A percentile compares a stretch with the other conserved stretches of the same genome.
phyloP scores from a whole-genome alignment of 768 basidiomycete genomes.

The Crepidotus variabilis region DNA sequence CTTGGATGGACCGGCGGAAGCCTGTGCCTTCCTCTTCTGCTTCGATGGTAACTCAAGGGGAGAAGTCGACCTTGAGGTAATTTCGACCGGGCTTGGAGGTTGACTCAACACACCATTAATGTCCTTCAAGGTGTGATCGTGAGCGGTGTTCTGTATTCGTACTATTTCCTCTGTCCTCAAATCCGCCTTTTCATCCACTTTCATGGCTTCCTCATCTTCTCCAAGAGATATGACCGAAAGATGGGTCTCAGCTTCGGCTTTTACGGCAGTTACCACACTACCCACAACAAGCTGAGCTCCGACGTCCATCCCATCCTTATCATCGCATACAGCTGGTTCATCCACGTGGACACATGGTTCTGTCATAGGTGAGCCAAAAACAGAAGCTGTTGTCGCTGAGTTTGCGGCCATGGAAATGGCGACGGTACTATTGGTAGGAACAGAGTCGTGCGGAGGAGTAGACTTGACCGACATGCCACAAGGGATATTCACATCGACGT shows the following conservation, averaged over 20 bases:
- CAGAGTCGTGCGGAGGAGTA: not conserved
- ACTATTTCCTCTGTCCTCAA: not conserved
- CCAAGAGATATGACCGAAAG: not conserved
- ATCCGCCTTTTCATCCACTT: not conserved
- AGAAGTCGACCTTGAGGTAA: not conserved
- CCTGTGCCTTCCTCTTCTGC: conserved; percentile 23
- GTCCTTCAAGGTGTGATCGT: not conserved
- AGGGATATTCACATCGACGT: not conserved
- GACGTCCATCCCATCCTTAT: not conserved
- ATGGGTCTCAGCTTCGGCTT: not conserved
- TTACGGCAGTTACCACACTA: not conserved
- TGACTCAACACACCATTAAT: not conserved
- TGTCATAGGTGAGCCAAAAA: not conserved
- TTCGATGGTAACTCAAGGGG: conserved; percentile 10
- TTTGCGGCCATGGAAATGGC: not conserved
- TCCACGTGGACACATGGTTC: not conserved
- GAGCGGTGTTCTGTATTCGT: no score
- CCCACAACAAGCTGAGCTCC: not conserved
- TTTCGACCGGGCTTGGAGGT: not conserved
- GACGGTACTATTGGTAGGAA: not conserved
- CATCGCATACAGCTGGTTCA: not conserved
- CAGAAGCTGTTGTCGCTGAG: not conserved
- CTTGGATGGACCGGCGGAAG: conserved; percentile 7
- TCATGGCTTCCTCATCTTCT: not conserved
- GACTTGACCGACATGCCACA: not conserved